Evolutionary conservation across 257 asterid genomes (phyloP).

Genomic region (Petrea volubilis): DNA sequence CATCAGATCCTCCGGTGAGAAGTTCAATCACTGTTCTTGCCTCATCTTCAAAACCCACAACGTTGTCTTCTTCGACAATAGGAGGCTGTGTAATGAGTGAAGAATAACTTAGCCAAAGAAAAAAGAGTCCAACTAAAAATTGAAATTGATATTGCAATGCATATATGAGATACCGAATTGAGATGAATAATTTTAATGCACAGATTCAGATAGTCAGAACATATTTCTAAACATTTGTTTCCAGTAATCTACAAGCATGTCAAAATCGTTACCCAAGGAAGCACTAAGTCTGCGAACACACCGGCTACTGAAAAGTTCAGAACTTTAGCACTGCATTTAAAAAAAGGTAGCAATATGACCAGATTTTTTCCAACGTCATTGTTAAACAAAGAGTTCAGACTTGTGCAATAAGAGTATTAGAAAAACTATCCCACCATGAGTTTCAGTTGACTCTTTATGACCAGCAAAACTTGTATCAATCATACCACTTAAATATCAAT

Average conservation of each 20-base stretch:
- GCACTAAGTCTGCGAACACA: not conserved
- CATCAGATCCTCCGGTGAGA: conserved; percentile 35
- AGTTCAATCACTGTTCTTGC: conserved; percentile 38
- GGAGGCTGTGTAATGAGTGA: conserved; percentile 37
- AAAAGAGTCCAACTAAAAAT: not conserved
- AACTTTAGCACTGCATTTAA: no score
- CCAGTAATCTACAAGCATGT: not conserved
- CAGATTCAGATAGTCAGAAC: not conserved
- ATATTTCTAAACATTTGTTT: not conserved
- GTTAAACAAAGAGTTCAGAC: not conserved
- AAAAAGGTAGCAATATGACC: no score
- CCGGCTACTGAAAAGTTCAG: no score
- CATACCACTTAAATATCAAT: not conserved
- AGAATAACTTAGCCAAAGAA: conserved; percentile 9
- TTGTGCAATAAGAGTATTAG: not conserved
- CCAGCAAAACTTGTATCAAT: not conserved
- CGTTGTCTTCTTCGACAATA: conserved; percentile 53
- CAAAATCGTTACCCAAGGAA: conserved; percentile 4
- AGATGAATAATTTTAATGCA: not conserved
- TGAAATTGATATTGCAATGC: not conserved
- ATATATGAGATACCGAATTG: not conserved
- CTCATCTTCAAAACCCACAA: conserved; percentile 55
- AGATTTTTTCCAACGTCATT: not conserved
- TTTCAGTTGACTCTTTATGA: not conserved
- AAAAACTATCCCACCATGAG: not conserved